These are phyloP conservation scores for Thielaviopsis cerberus DNA, from an alignment of 2,329 filamentous ascomycete species.

Conservation along the genomic window DNA sequence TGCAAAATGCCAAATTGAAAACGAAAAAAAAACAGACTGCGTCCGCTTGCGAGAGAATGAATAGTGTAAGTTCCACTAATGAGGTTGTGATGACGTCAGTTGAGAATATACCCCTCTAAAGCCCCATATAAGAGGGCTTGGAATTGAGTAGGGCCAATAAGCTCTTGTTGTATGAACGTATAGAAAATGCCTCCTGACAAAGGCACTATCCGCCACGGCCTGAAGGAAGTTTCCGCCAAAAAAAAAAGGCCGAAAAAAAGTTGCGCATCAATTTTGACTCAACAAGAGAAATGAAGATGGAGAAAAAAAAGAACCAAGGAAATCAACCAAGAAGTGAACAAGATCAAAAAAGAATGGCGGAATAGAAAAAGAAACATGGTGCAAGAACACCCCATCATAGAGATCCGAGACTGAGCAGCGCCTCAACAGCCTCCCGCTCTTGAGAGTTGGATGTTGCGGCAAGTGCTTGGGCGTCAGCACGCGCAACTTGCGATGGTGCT, in stretches of 20 bases:
- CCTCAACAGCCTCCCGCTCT: conserved; percentile 67
- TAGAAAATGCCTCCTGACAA: not conserved
- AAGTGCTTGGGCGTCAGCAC: conserved; percentile 16
- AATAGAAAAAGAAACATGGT: conserved; percentile 16
- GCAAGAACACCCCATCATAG: conserved; percentile 33
- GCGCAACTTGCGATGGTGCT: conserved; percentile 14
- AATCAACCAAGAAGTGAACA: not conserved
- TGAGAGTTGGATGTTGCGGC: conserved; percentile 42
- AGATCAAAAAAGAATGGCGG: not conserved
- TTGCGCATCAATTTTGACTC: not conserved
- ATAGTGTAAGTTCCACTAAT: not conserved
- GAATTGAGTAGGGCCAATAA: not conserved
- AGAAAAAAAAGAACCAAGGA: not conserved
- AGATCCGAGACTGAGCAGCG: conserved; percentile 64
- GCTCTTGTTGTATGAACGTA: not conserved
- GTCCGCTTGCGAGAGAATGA: not conserved
- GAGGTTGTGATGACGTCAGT: not conserved
- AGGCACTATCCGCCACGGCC: not conserved
- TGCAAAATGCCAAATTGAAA: not conserved
- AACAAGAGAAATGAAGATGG: not conserved
- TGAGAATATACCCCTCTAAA: not conserved
- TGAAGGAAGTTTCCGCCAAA: too few species aligned
- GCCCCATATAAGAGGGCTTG: not conserved
- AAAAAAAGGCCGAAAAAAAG: not conserved
- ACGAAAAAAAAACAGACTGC: not conserved